Base-by-base conservation (phyloP, 441 rosid species). In the Aquilaria agallochum region DNA sequence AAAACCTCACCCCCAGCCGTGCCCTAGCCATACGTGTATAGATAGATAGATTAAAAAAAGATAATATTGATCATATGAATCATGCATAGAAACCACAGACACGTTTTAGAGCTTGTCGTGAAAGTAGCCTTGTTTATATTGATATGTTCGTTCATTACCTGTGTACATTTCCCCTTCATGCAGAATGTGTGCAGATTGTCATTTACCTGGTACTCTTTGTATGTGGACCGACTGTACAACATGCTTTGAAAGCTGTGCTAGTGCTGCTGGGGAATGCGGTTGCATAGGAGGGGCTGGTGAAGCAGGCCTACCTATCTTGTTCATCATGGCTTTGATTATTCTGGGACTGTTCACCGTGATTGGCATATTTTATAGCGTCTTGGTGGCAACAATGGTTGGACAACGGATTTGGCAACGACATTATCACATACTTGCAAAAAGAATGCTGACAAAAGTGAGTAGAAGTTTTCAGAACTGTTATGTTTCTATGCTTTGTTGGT, bases 201-300 rank as follows among this genome's bases (percentile, higher is more conserved):
- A 95, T 81, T 79, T 95, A 65, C 98, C 99, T 5, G 98, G 99
- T 45, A 95, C 99, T n/a, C 84, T 95, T 55, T 95, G 99, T 63
- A 85, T 95, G 94, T 95, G 99, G 98, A 92, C 96, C 32, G 99
- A 95, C 81, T 95, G 99, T 69, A 92, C 99, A 6, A 83, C 99
- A 48, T 92, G 99, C 82, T 88, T 88, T 52, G 99, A 95, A 80
- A 80, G 95, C 63, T 92, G 98, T 76, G 97, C 98, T 52, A 88
- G 98, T 73, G 78, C 98, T 58, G 90, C 89, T 5, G 71, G 94
- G 67, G 99, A 95, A 79, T 95, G 98, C 61, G 96, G 99, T 74
- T 95, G 99, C 81, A 75, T 95, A 72, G 95, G 96, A 65, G 98
- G 98, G 64, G 99, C 99, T 56, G 98, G 98, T 33, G 99, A 90